Evolutionary conservation across 2,329 filamentous ascomycete species (phyloP).

Genomic region (Ascochyta clinopodiicola): DNA sequence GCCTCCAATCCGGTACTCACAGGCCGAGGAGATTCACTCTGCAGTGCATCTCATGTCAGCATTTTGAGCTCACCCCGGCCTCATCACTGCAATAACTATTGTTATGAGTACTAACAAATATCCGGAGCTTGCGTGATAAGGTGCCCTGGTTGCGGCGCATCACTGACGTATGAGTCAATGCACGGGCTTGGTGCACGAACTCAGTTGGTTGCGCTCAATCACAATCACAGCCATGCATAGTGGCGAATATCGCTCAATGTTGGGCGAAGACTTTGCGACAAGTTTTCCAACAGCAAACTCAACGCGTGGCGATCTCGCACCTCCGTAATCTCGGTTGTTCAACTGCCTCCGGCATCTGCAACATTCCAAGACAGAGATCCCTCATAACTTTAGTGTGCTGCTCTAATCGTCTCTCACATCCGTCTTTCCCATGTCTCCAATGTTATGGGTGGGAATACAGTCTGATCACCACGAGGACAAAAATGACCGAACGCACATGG

Average conservation of each 20-base stretch:
- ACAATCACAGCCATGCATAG: slow-evolving; percentile 11
- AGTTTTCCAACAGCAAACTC: neutral
- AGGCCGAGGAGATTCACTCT: neutral
- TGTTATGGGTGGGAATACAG: too few species aligned
- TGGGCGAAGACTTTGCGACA: slow-evolving; percentile 8
- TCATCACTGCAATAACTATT: neutral
- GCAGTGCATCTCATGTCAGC: neutral
- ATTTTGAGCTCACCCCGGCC: neutral
- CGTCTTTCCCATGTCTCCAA: too few species aligned
- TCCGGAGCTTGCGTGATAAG: slow-evolving; percentile 13
- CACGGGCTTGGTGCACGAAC: slow-evolving; percentile 6
- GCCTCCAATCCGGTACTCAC: slow-evolving; percentile 23
- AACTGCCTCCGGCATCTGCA: too few species aligned
- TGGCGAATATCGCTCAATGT: slow-evolving; percentile 22
- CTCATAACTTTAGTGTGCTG: too few species aligned
- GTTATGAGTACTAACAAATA: neutral
- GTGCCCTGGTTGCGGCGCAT: slow-evolving; percentile 9
- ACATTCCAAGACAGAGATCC: too few species aligned
- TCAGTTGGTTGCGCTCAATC: neutral
- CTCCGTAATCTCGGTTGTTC: too few species aligned
- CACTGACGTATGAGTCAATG: slow-evolving; percentile 21
- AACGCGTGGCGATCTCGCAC: neutral
- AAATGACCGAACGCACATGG: neutral
- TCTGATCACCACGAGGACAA: neutral
- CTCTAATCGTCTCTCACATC: too few species aligned